Evolutionary conservation across 1,139 yeast genomes (phyloP).

Genomic region (Candida sp.): DNA sequence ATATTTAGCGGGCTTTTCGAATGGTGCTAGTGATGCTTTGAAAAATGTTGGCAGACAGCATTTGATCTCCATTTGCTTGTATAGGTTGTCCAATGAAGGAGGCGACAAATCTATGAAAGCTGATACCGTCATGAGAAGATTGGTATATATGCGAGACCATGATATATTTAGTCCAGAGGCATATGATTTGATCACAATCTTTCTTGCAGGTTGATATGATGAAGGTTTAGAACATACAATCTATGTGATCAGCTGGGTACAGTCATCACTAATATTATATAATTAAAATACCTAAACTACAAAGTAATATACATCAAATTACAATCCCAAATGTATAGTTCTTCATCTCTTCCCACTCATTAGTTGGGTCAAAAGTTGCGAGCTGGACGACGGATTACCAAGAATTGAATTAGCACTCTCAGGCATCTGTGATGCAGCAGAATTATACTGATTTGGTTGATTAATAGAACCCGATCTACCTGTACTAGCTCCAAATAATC

Average conservation of each 20-base stretch:
- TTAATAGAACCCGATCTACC: constrained; percentile 9
- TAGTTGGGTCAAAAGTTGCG: constrained; percentile 66
- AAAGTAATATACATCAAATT: not conserved
- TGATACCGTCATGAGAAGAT: constrained; percentile 7
- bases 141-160: constrained; percentile 12
- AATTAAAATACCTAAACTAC: not conserved
- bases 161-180: constrained; percentile 11
- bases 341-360: constrained; percentile 60
- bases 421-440: constrained; percentile 1
- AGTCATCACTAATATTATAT: not conserved
- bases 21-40: not conserved
- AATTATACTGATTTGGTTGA: constrained; percentile 12
- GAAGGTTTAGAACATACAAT: no score
- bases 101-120: not conserved
- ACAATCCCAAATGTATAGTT: not conserved
- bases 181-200: constrained; percentile 6
- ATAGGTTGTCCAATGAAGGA: constrained; percentile 1
- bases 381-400: constrained; percentile 43
- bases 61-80: constrained; percentile 1
- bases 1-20: constrained; percentile 6
- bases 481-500: constrained; percentile 25
- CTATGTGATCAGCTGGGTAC: not conserved
- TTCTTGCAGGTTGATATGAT: not conserved
- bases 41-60: not conserved
- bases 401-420: constrained; percentile 10